phyloP scores from a whole-genome alignment of 306 rosid species.

The Echinosophora koreensis region DNA sequence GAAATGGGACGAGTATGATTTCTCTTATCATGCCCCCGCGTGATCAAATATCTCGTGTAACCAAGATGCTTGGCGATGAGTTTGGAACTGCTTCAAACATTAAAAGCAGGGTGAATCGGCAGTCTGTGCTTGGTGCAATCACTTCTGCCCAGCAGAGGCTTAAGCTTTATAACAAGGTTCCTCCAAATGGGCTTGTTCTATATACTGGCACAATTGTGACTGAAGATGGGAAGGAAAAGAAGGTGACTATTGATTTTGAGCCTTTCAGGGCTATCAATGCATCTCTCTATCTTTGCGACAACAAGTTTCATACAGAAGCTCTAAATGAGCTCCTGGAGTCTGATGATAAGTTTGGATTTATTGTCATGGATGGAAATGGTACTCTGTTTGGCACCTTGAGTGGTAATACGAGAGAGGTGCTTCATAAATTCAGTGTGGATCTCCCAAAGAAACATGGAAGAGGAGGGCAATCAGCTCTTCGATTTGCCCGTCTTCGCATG shows the following conservation, averaged over 20 bases:
- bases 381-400: conserved; percentile 89
- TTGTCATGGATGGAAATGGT: conserved; percentile 92
- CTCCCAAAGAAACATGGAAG: conserved; percentile 93
- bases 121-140: conserved; percentile 88
- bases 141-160: conserved; percentile 93
- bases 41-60: conserved; percentile 88
- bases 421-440: conserved; percentile 90
- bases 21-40: conserved; percentile 95
- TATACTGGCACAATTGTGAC: conserved; percentile 89
- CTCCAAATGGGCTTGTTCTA: conserved; percentile 85
- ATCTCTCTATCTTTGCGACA: conserved; percentile 88
- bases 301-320: conserved; percentile 90
- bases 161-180: conserved; percentile 88
- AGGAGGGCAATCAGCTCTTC: conserved; percentile 93
- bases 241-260: conserved; percentile 89
- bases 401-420: conserved; percentile 90
- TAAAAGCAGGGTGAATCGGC: conserved; percentile 90
- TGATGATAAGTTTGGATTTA: conserved; percentile 91
- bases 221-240: conserved; percentile 92
- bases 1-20: conserved; percentile 95
- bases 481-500: conserved; percentile 97
- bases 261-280: conserved; percentile 93
- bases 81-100: conserved; percentile 94
- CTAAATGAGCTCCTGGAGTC: conserved; percentile 84
- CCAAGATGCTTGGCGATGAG: conserved; percentile 95